These are phyloP conservation scores for thale cress (Arabidopsis thaliana) DNA, from an alignment of 345 rosid genomes.

Conservation along the genomic window DNA sequence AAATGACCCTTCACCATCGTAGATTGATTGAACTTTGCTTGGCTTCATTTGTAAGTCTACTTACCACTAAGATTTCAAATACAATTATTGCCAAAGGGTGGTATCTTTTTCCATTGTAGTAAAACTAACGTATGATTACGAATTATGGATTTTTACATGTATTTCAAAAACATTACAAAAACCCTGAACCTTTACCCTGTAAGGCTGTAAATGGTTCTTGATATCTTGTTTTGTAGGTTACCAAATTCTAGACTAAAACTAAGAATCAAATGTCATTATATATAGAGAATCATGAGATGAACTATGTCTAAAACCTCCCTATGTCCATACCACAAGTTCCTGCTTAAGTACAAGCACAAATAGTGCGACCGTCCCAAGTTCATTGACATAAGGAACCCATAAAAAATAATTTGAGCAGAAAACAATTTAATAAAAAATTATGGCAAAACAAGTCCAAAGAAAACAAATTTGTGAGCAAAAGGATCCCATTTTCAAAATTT, in stretches of 20 bases:
- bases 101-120: background rate
- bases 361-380: too few species aligned
- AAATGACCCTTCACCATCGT: slow-evolving; percentile 2
- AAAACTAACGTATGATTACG: slow-evolving; percentile 13
- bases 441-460: too few species aligned
- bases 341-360: too few species aligned
- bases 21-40: slow-evolving; percentile 9
- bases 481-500: too few species aligned
- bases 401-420: too few species aligned
- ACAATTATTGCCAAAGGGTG: background rate
- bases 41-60: slow-evolving; percentile 3
- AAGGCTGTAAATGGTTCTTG: background rate
- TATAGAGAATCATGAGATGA: too few species aligned
- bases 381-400: too few species aligned
- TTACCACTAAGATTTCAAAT: background rate
- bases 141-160: background rate
- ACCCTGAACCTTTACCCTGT: background rate
- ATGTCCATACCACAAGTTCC: too few species aligned
- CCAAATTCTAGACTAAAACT: background rate
- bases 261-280: too few species aligned
- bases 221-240: background rate
- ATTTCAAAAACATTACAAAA: background rate
- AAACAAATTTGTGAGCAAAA: too few species aligned
- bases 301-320: too few species aligned
- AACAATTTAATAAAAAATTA: too few species aligned